These are phyloP conservation scores for Corynespora cassiicola DNA, from an alignment of 2,329 filamentous ascomycete species.

Conservation along the genomic window DNA sequence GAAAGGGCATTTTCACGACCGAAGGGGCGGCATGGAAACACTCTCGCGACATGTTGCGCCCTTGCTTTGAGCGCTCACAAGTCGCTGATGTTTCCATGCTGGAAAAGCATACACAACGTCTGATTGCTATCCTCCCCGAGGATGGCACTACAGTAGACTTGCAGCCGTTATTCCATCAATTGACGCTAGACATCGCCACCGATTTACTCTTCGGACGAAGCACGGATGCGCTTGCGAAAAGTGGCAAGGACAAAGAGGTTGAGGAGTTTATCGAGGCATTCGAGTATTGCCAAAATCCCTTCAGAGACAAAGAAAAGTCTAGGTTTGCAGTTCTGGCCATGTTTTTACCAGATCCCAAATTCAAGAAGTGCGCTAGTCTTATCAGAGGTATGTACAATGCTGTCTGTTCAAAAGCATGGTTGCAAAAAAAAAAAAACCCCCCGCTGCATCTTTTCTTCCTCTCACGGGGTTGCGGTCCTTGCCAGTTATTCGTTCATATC, in stretches of 20 bases:
- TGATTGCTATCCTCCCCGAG: conserved; percentile 26
- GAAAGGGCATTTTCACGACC: conserved; percentile 32
- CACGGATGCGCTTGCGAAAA: conserved; percentile 16
- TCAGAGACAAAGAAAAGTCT: conserved; percentile 16
- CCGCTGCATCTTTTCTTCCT: neutral
- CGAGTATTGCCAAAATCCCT: conserved; percentile 26
- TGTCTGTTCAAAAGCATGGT: too few relatives aligned
- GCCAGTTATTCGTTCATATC: too few relatives aligned
- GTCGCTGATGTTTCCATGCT: conserved; percentile 28
- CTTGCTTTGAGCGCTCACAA: conserved; percentile 31
- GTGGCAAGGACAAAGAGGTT: conserved; percentile 78
- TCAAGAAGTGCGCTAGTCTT: conserved; percentile 17
- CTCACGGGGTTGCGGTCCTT: too few relatives aligned
- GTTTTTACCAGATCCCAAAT: conserved; percentile 23
- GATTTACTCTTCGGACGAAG: conserved; percentile 36
- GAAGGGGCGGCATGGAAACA: conserved; percentile 35
- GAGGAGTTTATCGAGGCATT: conserved; percentile 69
- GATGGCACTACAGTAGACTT: conserved; percentile 30
- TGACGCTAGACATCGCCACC: conserved; percentile 30
- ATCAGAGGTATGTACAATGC: conserved; percentile 25
- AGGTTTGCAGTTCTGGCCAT: conserved; percentile 15
- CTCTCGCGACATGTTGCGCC: conserved; percentile 32
- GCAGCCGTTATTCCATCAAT: conserved; percentile 30
- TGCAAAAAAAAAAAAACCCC: too few relatives aligned
- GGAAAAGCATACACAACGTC: conserved; percentile 24